Conservation (phyloP, 257 asterid species). For the Gentiana macrophylla region DNA sequence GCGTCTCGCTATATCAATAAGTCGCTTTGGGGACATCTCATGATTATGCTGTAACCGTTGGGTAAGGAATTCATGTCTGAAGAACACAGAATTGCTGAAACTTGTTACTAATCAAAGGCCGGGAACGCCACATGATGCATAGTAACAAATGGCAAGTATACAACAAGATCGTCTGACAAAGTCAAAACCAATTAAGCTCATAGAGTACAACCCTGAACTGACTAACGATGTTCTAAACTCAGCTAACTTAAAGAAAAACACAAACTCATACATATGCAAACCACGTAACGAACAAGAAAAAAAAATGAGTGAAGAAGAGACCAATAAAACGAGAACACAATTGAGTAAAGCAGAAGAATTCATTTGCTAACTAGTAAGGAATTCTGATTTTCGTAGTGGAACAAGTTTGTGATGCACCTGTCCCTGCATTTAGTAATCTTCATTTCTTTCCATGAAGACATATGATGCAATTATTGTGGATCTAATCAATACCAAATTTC, state of each 20-base stretch:
- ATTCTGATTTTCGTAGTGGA: too few species aligned
- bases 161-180: neutral
- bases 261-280: neutral
- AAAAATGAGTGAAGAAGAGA: neutral
- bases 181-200: neutral
- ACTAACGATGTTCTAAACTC: neutral
- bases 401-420: too few species aligned
- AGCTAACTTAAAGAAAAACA: neutral
- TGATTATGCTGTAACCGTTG: conserved; percentile 55
- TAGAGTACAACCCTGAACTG: neutral
- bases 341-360: too few species aligned
- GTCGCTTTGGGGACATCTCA: conserved; percentile 44
- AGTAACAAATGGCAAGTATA: neutral
- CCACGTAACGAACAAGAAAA: neutral
- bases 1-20: conserved; percentile 62
- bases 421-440: too few species aligned
- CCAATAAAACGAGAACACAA: too few species aligned
- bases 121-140: neutral
- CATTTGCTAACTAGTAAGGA: too few species aligned
- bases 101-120: conserved; percentile 5
- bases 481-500: too few species aligned
- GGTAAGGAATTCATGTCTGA: conserved; percentile 54
- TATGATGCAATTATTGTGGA: too few species aligned
- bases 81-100: conserved; percentile 13
- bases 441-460: too few species aligned